Conservation (phyloP, 768 basidiomycete species). For the Dentipellis sp. region DNA sequence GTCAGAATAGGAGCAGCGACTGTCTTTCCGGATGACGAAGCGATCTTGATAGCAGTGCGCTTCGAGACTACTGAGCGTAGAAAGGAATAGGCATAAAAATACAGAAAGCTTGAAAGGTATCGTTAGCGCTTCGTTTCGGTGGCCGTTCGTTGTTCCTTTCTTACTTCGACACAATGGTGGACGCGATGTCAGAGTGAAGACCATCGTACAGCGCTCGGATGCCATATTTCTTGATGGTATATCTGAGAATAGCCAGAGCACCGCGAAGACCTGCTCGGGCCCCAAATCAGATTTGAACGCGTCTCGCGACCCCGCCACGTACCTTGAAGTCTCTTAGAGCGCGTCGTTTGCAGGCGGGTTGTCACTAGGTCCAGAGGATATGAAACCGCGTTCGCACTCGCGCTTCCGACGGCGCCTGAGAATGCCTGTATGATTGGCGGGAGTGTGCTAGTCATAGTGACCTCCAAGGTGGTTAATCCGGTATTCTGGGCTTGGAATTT, state of each 20-base stretch:
- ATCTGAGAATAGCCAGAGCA: constrained; percentile 23
- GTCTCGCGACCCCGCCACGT: background rate
- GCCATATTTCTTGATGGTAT: constrained; percentile 32
- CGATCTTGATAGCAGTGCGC: constrained; percentile 11
- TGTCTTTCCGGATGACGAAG: background rate
- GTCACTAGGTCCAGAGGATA: constrained; percentile 55
- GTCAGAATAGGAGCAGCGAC: constrained; percentile 15
- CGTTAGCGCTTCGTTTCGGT: background rate
- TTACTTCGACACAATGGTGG: constrained; percentile 46
- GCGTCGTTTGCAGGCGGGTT: constrained; percentile 31
- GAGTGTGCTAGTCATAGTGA: constrained; percentile 43
- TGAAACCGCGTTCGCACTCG: constrained; percentile 39
- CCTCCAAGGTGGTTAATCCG: no score
- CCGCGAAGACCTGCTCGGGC: constrained; percentile 22
- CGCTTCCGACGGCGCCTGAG: constrained; percentile 48
- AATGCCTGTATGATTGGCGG: constrained; percentile 52
- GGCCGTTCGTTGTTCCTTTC: constrained; percentile 11
- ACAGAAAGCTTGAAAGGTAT: constrained; percentile 36
- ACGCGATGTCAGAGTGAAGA: constrained; percentile 39
- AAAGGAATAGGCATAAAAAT: constrained; percentile 49
- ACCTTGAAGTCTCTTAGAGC: constrained; percentile 14
- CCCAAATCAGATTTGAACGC: background rate
- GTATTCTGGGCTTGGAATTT: no score
- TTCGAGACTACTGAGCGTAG: constrained; percentile 33
- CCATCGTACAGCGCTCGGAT: constrained; percentile 41